Base-by-base conservation (phyloP, 257 asterid genomes). In the Anisodus acutangulus region DNA sequence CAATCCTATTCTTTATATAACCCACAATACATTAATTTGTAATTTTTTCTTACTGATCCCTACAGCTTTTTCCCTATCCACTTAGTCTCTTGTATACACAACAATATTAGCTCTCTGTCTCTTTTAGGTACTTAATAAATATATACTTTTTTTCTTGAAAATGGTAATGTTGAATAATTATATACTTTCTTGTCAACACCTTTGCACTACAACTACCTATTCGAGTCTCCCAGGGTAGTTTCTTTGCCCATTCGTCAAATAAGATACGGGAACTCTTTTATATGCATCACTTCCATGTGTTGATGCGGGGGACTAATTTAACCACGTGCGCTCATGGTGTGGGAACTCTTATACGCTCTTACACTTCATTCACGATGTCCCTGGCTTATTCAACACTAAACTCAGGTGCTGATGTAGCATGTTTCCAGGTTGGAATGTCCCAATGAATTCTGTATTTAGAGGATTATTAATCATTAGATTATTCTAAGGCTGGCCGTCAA, bases 231-330 rank as follows among this genome's bases (percentile, higher is more conserved):
- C 31, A 69, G 78, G 78, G 54, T 69, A 69, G 31, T 53, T 39
- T 69, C 51, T 68, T 68, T 15, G 39, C 39, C 53, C 78, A 37
- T 68, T 68, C 8, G 53, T 68, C 78, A 69, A 39, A 69, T 69
- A 39, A 39, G 54, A 16, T 39, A 39, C 39, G 31, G 53, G 54
- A 41, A 69, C 54, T 69, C 78, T 69, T 69, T 39, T 31, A 31
- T 31, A 31, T 31, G 35, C 35, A 31, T 31, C 35, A 31, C 35
- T 31, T 31, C 35, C 35, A 31, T 31, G 35, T 31, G 1, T 31
- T 31, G 1, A 31, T 31, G 35, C 2, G 35, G 35, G 35, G 35
- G 35, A 31, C 35, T 31, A 31, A 31, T 31, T 31, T 31, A 31
- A 19, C 69, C 69, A 17, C 51, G 6, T 68, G 51, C 2, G 3